phyloP scores from a whole-genome alignment of 2,329 filamentous ascomycete genomes.

The Trichoderma harzianum region DNA sequence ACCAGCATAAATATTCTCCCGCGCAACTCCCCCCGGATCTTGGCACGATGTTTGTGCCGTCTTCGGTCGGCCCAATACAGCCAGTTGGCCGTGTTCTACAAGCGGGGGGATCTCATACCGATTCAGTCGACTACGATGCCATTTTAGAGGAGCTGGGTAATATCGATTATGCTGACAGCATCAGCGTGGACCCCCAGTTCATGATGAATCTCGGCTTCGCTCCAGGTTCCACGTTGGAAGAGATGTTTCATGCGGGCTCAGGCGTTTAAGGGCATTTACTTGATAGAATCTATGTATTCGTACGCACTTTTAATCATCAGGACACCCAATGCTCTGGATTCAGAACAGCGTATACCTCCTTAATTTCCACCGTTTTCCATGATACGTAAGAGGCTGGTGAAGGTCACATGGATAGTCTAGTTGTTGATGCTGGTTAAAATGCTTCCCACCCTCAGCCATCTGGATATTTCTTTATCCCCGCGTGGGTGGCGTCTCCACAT shows the following conservation, averaged over 20 bases:
- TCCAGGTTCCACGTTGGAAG: constrained; percentile 5
- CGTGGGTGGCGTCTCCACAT: constrained; percentile 6
- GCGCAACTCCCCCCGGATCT: not conserved
- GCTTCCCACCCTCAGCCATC: not conserved
- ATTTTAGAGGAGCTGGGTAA: constrained; percentile 13
- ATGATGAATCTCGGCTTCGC: constrained; percentile 15
- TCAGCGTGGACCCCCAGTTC: constrained; percentile 8
- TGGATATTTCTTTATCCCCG: constrained; percentile 13
- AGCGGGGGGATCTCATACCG: not conserved
- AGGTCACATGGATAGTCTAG: not conserved
- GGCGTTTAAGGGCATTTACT: not conserved
- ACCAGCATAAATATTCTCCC: constrained; percentile 13
- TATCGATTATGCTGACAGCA: constrained; percentile 8
- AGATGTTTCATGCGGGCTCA: not conserved
- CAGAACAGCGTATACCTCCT: not conserved
- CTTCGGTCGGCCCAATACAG: not conserved
- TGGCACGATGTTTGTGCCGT: not conserved
- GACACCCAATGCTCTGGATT: not conserved
- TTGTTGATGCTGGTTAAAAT: not conserved
- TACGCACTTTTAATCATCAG: not conserved
- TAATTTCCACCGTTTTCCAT: not conserved
- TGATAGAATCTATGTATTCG: not conserved
- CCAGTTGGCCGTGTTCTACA: not conserved
- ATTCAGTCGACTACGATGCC: constrained; percentile 1
- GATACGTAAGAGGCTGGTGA: constrained; percentile 6